phyloP scores from a whole-genome alignment of 169 alveolate species.

The Cardiosporidium cionae region DNA sequence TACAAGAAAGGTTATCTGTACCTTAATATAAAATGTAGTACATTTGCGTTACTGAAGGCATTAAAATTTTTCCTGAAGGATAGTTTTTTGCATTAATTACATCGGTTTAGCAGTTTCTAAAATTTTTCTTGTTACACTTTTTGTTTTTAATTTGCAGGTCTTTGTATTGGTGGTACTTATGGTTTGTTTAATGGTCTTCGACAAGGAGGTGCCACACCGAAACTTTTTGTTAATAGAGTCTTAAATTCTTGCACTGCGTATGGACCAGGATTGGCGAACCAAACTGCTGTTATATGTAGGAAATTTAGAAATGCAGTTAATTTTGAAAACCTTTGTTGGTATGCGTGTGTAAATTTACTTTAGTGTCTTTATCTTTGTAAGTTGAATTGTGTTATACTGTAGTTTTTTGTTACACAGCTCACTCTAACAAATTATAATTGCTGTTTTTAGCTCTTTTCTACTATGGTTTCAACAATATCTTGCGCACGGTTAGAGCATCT shows the following conservation, averaged over 20 bases:
- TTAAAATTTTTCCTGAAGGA: too few relatives aligned
- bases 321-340: too few relatives aligned
- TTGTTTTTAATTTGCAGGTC: conserved; percentile 53
- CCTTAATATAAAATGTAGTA: too few relatives aligned
- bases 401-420: neutral
- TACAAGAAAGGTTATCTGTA: too few relatives aligned
- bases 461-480: conserved; percentile 55
- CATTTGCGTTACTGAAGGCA: too few relatives aligned
- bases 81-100: too few relatives aligned
- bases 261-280: conserved; percentile 71
- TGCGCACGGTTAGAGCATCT: conserved; percentile 39
- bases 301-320: neutral
- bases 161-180: conserved; percentile 63
- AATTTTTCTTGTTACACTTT: too few relatives aligned
- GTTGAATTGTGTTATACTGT: neutral
- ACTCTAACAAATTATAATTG: neutral
- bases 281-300: conserved; percentile 54
- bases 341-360: neutral
- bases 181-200: conserved; percentile 65
- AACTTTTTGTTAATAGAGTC: conserved; percentile 62
- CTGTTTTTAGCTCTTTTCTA: conserved; percentile 49
- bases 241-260: conserved; percentile 60
- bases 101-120: too few relatives aligned
- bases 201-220: conserved; percentile 71
- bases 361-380: neutral